These are phyloP conservation scores for Mycena alexandri DNA, from an alignment of 768 basidiomycete genomes.

Conservation along the genomic window DNA sequence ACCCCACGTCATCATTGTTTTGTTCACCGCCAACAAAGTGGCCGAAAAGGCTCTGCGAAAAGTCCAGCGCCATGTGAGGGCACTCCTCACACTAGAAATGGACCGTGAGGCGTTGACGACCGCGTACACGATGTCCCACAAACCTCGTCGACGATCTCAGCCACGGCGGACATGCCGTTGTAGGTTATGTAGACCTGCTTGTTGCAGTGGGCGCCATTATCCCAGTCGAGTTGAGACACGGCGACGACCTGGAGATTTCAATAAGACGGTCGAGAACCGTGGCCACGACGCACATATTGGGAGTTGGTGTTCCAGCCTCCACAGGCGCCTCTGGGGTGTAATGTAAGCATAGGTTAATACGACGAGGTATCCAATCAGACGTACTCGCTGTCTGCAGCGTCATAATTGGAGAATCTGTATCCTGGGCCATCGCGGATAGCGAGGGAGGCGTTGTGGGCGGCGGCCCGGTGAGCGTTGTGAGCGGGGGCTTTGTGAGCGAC, in stretches of 20 bases:
- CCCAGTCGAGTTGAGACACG: slow-evolving; percentile 38
- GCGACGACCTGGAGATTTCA: slow-evolving; percentile 23
- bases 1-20: slow-evolving; percentile 17
- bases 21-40: slow-evolving; percentile 46
- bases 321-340: slow-evolving; percentile 19
- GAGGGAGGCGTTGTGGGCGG: not conserved
- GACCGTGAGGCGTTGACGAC: not conserved
- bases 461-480: not conserved
- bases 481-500: slow-evolving; percentile 6
- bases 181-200: slow-evolving; percentile 51
- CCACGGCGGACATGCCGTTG: slow-evolving; percentile 46
- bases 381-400: slow-evolving; percentile 6
- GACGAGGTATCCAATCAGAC: not conserved
- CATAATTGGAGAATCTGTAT: slow-evolving; percentile 24
- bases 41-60: slow-evolving; percentile 54
- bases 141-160: slow-evolving; percentile 51
- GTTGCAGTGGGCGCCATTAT: slow-evolving; percentile 48
- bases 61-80: slow-evolving; percentile 50
- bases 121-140: slow-evolving; percentile 1
- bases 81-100: slow-evolving; percentile 49
- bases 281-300: slow-evolving; percentile 20
- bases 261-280: not conserved
- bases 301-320: slow-evolving; percentile 11
- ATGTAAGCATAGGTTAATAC: not conserved
- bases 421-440: not conserved